Percentiles rank a stretch among this genome's conserved stretches.
Evolutionary conservation across 768 basidiomycete species (phyloP).

Genomic region (Lactarius indigo): DNA sequence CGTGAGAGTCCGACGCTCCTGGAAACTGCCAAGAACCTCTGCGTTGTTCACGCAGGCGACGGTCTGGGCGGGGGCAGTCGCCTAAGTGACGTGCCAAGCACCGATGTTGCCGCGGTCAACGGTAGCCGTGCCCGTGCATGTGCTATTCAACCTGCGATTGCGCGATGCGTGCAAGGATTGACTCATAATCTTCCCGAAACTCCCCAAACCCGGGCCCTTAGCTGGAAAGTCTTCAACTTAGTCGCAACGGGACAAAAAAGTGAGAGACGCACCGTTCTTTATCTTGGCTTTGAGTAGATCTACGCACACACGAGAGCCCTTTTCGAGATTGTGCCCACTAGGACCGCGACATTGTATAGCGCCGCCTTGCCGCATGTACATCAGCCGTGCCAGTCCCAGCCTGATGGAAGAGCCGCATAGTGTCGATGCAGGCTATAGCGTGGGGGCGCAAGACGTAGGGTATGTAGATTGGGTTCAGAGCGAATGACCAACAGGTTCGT

Average conservation of each 20-base stretch:
- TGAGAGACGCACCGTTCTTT: slow-evolving; percentile 48
- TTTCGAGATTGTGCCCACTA: slow-evolving; percentile 89
- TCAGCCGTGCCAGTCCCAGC: slow-evolving; percentile 92
- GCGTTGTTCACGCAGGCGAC: slow-evolving; percentile 61
- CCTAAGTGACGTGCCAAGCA: slow-evolving; percentile 78
- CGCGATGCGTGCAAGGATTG: slow-evolving; percentile 72
- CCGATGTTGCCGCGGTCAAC: slow-evolving; percentile 83
- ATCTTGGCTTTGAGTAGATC: slow-evolving; percentile 83
- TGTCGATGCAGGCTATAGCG: slow-evolving; percentile 91
- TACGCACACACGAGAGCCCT: slow-evolving; percentile 86
- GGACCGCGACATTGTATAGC: slow-evolving; percentile 85
- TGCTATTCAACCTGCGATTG: slow-evolving; percentile 19
- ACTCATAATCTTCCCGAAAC: slow-evolving; percentile 79
- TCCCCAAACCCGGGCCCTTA: slow-evolving; percentile 76
- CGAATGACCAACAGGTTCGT: slow-evolving; percentile 89
- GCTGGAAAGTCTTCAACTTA: neutral
- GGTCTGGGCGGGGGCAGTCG: slow-evolving; percentile 54
- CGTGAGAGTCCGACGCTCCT: slow-evolving; percentile 59
- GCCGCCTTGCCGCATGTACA: slow-evolving; percentile 85
- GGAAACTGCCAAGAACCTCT: slow-evolving; percentile 38
- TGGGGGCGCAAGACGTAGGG: slow-evolving; percentile 82
- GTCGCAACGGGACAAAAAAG: neutral
- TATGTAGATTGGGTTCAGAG: slow-evolving; percentile 90
- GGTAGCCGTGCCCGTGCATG: slow-evolving; percentile 54
- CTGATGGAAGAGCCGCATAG: slow-evolving; percentile 88